Evolutionary conservation across 176 grass and related monocot species (phyloP), one percentile per base, ranked within the genome.

Genomic region (Alloteropsis semialata): DNA sequence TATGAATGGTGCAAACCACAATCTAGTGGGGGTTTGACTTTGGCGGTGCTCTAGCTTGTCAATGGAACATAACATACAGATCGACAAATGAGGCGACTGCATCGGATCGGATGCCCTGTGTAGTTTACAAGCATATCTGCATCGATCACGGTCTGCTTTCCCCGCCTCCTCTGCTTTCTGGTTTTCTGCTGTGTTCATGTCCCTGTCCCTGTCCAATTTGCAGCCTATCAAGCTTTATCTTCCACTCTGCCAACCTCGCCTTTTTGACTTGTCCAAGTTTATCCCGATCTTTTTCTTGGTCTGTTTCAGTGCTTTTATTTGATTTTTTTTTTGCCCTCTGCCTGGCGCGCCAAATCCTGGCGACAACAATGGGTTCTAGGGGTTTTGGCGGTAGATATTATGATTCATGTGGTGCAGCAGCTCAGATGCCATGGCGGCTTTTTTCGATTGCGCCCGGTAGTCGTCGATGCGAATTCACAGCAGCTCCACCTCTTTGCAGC

Each of bases 71-170:
- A 58, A 39, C 29, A 21, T 27, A 65, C 50, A 84, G 27, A 74
- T 88, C 66, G 67, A 63, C 53, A 30, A 15, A 34, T 22, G 79
- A 36, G 58, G 34, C 2, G 65, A 90, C 66, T 43, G 88, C 65
- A 86, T 90, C 84, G 37, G 88, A 86, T 90, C 84, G 3, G 88
- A 90, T 90, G 65, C 79, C 50, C 58, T 45, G 79, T 82, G 38
- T 41, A 74, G 78, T 90, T 90, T 86, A 86, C 65, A 65, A 44
- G 83, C 83, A 38, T 70, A 78, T 89, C 72, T 78, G 83, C 72
- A 72, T 72, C 78, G 37, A 85, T 72, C 83, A 18, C 48, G 44
- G 45, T 49, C 56, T 77, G 37, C 78, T 86, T 89, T 89, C 39
- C 55, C 71, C 8, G 5, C 13, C 41, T 45, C 48, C 17, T 59